A percentile compares a stretch with the other conserved stretches of the same genome.
phyloP scores from a whole-genome alignment of 1,139 yeast genomes.

The Zygosaccharomyces pseudobailii region DNA sequence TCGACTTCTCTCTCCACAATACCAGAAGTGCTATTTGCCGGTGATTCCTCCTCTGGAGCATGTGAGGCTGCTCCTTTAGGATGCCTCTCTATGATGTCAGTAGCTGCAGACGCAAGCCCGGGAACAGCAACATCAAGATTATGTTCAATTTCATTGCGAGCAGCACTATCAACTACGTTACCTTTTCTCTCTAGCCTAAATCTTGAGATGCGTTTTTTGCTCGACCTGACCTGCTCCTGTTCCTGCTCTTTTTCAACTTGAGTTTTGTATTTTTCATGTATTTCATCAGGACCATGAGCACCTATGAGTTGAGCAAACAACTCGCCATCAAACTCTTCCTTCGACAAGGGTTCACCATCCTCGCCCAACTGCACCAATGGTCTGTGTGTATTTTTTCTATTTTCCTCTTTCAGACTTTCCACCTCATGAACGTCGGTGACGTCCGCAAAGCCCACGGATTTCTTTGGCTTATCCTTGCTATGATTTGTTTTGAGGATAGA shows the following conservation, averaged over 20 bases:
- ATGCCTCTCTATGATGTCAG: background rate
- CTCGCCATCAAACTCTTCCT: constrained; percentile 30
- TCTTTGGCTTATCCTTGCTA: constrained; percentile 27
- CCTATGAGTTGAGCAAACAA: constrained; percentile 32
- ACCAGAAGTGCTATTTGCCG: background rate
- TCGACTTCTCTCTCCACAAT: constrained; percentile 3
- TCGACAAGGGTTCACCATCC: constrained; percentile 3
- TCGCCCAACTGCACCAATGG: constrained; percentile 7
- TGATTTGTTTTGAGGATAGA: constrained; percentile 20
- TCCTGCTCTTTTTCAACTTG: constrained; percentile 9
- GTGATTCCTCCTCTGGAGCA: background rate
- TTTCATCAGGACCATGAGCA: constrained; percentile 29
- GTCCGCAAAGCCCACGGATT: constrained; percentile 51
- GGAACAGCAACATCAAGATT: too few relatives aligned
- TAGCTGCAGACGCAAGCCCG: background rate
- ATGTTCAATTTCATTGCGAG: background rate
- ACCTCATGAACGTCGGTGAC: constrained; percentile 53
- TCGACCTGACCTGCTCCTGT: constrained; percentile 7
- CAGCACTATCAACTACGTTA: background rate
- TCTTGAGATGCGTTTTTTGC: constrained; percentile 27
- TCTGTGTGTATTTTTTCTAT: constrained; percentile 36
- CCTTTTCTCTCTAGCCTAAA: constrained; percentile 24
- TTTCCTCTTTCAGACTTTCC: constrained; percentile 51
- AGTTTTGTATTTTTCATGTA: constrained; percentile 27
- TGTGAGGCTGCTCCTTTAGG: background rate